Percentiles rank a stretch among this genome's conserved stretches.
Evolutionary conservation across 805 yeast genomes (phyloP).

Genomic region (Pichia membranifaciens): DNA sequence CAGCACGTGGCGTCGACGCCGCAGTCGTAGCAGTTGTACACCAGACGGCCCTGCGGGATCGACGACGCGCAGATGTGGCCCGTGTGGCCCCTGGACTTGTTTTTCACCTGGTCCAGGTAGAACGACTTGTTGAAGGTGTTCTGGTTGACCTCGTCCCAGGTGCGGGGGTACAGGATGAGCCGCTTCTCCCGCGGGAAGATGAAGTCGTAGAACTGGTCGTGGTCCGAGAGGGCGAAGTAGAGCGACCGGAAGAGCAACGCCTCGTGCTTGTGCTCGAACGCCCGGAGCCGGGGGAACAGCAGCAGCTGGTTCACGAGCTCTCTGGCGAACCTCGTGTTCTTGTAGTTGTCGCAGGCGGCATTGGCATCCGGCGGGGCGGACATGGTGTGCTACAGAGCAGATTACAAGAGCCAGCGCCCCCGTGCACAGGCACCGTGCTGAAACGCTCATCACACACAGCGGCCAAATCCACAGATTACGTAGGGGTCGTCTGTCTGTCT

Average conservation of each 20-base stretch:
- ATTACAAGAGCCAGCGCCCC: too few species aligned
- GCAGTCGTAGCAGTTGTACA: slow-evolving; percentile 70
- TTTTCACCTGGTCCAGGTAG: slow-evolving; percentile 17
- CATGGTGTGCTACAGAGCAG: too few species aligned
- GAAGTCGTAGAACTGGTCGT: slow-evolving; percentile 9
- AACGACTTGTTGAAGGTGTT: slow-evolving; percentile 19
- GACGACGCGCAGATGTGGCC: slow-evolving; percentile 67
- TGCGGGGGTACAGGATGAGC: slow-evolving; percentile 19
- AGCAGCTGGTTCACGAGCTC: slow-evolving; percentile 9
- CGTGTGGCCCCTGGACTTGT: slow-evolving; percentile 35
- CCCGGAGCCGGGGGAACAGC: slow-evolving; percentile 7
- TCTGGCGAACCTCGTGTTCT: slow-evolving; percentile 6
- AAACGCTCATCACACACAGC: too few species aligned
- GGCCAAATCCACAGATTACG: too few species aligned
- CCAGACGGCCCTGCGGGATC: slow-evolving; percentile 56
- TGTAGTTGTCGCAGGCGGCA: slow-evolving; percentile 5
- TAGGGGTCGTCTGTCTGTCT: too few species aligned
- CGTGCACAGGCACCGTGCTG: too few species aligned
- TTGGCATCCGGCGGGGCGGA: too few species aligned
- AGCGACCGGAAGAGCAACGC: slow-evolving; percentile 13
- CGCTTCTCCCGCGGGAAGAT: slow-evolving; percentile 9
- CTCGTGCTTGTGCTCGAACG: slow-evolving; percentile 8
- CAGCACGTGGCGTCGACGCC: slow-evolving; percentile 77
- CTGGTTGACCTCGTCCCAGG: slow-evolving; percentile 22
- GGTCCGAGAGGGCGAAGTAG: slow-evolving; percentile 14